Evolutionary conservation across 495 filamentous ascomycete genomes (phyloP).

Genomic region (Penicillium pancosmium): DNA sequence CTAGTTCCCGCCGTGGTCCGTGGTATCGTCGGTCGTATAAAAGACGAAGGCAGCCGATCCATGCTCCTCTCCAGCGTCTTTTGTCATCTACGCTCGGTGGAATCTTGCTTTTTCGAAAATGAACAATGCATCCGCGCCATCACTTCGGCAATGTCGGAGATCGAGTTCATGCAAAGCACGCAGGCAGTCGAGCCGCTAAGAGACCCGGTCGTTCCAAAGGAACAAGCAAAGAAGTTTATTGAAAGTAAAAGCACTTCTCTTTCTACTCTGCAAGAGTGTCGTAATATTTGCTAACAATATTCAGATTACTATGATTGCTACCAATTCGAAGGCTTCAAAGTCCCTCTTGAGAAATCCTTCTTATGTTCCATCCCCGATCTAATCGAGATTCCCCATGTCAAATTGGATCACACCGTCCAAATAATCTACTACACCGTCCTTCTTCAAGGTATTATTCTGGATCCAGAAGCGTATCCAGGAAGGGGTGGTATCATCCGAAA

Average conservation of each 20-base stretch:
- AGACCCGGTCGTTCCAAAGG: slow-evolving; percentile 12
- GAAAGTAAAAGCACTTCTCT: not conserved
- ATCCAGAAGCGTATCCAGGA: not conserved
- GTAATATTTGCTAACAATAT: not conserved
- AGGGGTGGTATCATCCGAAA: slow-evolving; percentile 6
- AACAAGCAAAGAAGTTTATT: not conserved
- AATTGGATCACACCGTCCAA: slow-evolving; percentile 19
- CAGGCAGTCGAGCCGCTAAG: not conserved
- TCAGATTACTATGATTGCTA: slow-evolving; percentile 19
- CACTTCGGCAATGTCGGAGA: slow-evolving; percentile 17
- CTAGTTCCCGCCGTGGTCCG: not conserved
- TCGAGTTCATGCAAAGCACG: slow-evolving; percentile 7
- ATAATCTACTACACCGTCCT: slow-evolving; percentile 24
- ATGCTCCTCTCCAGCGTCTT: slow-evolving; percentile 21
- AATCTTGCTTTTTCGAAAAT: slow-evolving; percentile 17
- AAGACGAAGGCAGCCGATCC: slow-evolving; percentile 9
- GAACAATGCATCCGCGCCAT: slow-evolving; percentile 15
- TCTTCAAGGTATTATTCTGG: slow-evolving; percentile 18
- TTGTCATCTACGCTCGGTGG: slow-evolving; percentile 16
- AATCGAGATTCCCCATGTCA: slow-evolving; percentile 25
- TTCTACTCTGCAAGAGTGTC: not conserved
- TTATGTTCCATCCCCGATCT: slow-evolving; percentile 24
- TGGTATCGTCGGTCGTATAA: slow-evolving; percentile 9
- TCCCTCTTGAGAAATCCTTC: slow-evolving; percentile 20
- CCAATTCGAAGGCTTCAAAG: slow-evolving; percentile 25